These are phyloP conservation scores for Colletotrichum paranaense DNA, from an alignment of 2,329 filamentous ascomycete genomes.

Conservation along the genomic window DNA sequence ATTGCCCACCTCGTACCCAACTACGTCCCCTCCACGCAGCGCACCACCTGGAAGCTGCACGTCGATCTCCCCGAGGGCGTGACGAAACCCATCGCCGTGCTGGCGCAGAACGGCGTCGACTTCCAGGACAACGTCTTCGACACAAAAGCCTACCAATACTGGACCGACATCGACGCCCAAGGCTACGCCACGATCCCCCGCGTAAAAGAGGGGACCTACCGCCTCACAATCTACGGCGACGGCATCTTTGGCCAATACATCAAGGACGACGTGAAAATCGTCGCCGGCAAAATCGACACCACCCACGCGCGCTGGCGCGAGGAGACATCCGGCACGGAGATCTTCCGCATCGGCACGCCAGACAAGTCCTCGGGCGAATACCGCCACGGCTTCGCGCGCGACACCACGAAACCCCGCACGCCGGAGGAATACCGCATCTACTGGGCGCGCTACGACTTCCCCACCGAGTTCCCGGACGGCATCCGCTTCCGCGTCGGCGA, in stretches of 20 bases:
- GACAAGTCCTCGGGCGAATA: constrained; percentile 70
- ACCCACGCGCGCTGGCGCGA: constrained; percentile 60
- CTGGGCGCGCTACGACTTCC: constrained; percentile 68
- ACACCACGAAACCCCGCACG: constrained; percentile 56
- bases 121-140: constrained; percentile 68
- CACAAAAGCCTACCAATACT: constrained; percentile 65
- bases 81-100: constrained; percentile 60
- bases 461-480: constrained; percentile 65
- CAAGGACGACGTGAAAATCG: constrained; percentile 59
- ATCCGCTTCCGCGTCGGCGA: constrained; percentile 65
- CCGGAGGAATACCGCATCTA: constrained; percentile 67
- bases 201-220: constrained; percentile 68
- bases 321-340: constrained; percentile 66
- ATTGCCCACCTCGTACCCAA: constrained; percentile 70
- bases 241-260: constrained; percentile 70
- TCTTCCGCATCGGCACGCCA: constrained; percentile 72
- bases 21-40: constrained; percentile 63
- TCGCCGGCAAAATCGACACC: constrained; percentile 51
- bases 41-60: constrained; percentile 62
- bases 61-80: constrained; percentile 64
- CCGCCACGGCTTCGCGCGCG: constrained; percentile 61
- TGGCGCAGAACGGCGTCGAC: constrained; percentile 61
- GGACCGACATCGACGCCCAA: constrained; percentile 57
- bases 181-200: constrained; percentile 60
- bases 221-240: constrained; percentile 72